Evolutionary conservation across 345 rosid species (phyloP).

Genomic region (Anacardium occidentale): DNA sequence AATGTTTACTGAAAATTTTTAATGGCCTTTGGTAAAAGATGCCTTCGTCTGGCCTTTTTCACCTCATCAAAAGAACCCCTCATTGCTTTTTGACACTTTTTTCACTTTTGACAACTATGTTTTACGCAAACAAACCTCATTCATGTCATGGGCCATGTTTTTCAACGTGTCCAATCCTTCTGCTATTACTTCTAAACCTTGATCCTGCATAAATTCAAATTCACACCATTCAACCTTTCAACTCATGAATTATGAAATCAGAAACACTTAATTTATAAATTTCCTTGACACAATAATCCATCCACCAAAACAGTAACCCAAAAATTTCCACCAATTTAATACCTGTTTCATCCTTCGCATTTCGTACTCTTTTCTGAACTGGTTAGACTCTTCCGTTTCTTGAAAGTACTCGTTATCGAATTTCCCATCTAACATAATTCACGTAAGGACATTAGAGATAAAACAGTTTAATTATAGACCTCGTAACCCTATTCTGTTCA

Average conservation of each 20-base stretch:
- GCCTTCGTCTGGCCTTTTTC: no score
- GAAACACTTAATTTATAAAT: not conserved
- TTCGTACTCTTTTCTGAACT: no score
- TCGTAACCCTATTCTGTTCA: no score
- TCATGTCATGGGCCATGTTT: slow-evolving; percentile 63
- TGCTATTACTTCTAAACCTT: slow-evolving; percentile 66
- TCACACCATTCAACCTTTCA: not conserved
- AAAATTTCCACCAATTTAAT: not conserved
- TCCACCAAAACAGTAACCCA: not conserved
- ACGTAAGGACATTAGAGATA: not conserved
- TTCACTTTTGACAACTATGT: no score
- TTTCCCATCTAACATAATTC: slow-evolving; percentile 33
- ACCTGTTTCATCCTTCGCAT: slow-evolving; percentile 61
- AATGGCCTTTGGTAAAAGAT: no score
- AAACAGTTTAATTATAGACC: not conserved
- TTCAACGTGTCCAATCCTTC: slow-evolving; percentile 72
- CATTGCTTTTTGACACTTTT: no score
- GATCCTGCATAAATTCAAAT: slow-evolving; percentile 41
- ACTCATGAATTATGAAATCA: not conserved
- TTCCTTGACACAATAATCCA: not conserved
- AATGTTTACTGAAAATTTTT: no score
- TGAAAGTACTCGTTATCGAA: slow-evolving; percentile 22
- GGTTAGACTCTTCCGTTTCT: no score
- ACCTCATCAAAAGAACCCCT: no score
- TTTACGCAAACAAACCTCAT: slow-evolving; percentile 57